Evolutionary conservation across 2,329 filamentous ascomycete genomes (phyloP).

Genomic region (Seiridium unicorne): DNA sequence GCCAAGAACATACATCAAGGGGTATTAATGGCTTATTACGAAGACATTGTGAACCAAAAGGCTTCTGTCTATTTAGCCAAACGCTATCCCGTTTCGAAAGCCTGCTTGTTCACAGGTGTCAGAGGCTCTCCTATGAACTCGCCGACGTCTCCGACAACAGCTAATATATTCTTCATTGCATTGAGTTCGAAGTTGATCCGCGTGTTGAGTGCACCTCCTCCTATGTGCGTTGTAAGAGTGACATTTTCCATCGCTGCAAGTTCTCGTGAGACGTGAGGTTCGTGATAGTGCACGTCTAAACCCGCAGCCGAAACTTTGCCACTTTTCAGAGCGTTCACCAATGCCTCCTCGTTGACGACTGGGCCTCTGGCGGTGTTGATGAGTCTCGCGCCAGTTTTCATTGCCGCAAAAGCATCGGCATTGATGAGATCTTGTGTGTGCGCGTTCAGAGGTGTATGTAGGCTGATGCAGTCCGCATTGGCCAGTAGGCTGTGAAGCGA

Average conservation of each 20-base stretch:
- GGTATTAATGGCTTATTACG: constrained; percentile 16
- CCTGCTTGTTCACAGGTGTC: constrained; percentile 18
- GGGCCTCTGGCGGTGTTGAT: constrained; percentile 53
- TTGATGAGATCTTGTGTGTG: constrained; percentile 24
- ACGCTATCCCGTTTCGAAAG: constrained; percentile 1
- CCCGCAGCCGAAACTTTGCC: constrained; percentile 45
- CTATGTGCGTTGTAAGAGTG: constrained; percentile 35
- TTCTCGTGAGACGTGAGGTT: constrained; percentile 43
- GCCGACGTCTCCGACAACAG: constrained; percentile 21
- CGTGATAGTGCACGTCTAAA: constrained; percentile 53
- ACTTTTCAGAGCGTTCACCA: constrained; percentile 43
- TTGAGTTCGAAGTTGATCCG: constrained; percentile 38
- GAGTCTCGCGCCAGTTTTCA: constrained; percentile 46
- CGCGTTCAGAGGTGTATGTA: constrained; percentile 30
- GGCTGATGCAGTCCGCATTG: constrained; percentile 29
- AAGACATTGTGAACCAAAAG: constrained; percentile 3
- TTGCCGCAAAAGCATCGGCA: constrained; percentile 34
- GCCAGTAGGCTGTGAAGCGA: constrained; percentile 24
- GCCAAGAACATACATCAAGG: constrained; percentile 14
- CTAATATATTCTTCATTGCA: constrained; percentile 33
- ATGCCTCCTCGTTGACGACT: constrained; percentile 49
- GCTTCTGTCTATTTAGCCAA: too few species aligned
- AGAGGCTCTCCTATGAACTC: constrained; percentile 14
- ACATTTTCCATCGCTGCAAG: constrained; percentile 38
- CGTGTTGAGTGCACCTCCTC: constrained; percentile 33